phyloP scores from a whole-genome alignment of 352 stramenopile genomes.

The Vaucheria bursata region DNA sequence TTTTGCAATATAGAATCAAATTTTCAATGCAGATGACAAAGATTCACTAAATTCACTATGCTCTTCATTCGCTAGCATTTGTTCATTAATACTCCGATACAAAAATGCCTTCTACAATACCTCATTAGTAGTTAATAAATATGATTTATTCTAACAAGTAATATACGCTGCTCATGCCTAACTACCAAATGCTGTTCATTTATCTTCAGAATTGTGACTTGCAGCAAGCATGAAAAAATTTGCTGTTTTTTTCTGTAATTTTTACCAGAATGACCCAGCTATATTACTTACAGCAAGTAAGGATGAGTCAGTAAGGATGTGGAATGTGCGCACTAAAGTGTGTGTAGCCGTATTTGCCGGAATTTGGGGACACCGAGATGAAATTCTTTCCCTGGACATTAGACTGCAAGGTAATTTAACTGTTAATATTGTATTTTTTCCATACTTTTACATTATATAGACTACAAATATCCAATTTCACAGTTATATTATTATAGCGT shows the following conservation, averaged over 20 bases:
- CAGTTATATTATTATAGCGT: neutral
- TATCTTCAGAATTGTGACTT: neutral
- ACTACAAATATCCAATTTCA: neutral
- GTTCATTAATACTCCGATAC: too few relatives aligned
- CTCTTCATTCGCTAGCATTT: too few relatives aligned
- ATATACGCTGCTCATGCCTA: neutral
- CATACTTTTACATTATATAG: neutral
- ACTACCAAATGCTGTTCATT: neutral
- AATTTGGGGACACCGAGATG: slow-evolving; percentile 73
- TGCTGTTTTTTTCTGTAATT: neutral
- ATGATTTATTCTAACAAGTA: neutral
- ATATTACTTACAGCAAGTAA: slow-evolving; percentile 57
- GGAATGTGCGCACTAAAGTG: slow-evolving; percentile 73
- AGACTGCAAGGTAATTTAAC: slow-evolving; percentile 63
- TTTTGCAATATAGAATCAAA: too few relatives aligned
- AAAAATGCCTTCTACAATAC: neutral
- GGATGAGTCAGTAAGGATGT: slow-evolving; percentile 80
- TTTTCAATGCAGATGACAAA: too few relatives aligned
- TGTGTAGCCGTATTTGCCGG: slow-evolving; percentile 82
- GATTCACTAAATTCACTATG: too few relatives aligned
- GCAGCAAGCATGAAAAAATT: neutral
- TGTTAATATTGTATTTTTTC: neutral
- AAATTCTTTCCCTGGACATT: slow-evolving; percentile 74
- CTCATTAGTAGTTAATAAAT: neutral
- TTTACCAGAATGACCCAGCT: neutral